A percentile compares a stretch with the other conserved stretches of the same genome.
Conservation (phyloP, 352 stramenopile species). For the Pythium graminicola region DNA sequence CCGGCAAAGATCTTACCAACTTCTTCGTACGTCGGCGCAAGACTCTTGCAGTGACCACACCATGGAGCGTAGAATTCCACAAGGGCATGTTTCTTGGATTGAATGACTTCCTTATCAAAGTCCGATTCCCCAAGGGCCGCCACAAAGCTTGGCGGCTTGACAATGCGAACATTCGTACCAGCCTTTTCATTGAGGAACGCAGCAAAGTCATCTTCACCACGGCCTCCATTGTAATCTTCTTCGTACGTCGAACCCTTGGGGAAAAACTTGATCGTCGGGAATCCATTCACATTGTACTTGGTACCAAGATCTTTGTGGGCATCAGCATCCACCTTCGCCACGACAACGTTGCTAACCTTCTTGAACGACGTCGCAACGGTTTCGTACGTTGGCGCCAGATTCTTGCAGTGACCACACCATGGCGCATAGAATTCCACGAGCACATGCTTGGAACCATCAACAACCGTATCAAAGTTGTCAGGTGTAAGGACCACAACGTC, state of each 20-base stretch:
- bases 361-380: constrained; percentile 85
- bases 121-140: constrained; percentile 46
- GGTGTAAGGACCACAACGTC: constrained; percentile 77
- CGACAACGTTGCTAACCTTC: constrained; percentile 75
- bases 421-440: constrained; percentile 58
- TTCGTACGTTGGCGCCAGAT: constrained; percentile 69
- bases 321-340: constrained; percentile 89
- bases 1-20: constrained; percentile 67
- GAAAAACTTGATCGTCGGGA: constrained; percentile 93
- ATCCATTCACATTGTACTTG: constrained; percentile 87
- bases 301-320: constrained; percentile 69
- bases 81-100: constrained; percentile 81
- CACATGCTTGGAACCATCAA: constrained; percentile 81
- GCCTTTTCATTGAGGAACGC: constrained; percentile 74
- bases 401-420: constrained; percentile 58
- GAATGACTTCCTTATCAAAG: constrained; percentile 76
- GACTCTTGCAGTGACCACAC: constrained; percentile 92
- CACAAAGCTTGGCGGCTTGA: constrained; percentile 64
- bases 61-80: constrained; percentile 94
- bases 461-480: constrained; percentile 75
- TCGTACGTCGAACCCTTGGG: constrained; percentile 61
- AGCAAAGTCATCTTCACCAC: constrained; percentile 76
- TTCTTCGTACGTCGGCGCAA: constrained; percentile 87
- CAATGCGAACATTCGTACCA: constrained; percentile 60
- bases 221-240: constrained; percentile 84